These are phyloP conservation scores for Aspergillus sp. DNA, from an alignment of 2,329 filamentous ascomycete genomes.

Conservation along the genomic window DNA sequence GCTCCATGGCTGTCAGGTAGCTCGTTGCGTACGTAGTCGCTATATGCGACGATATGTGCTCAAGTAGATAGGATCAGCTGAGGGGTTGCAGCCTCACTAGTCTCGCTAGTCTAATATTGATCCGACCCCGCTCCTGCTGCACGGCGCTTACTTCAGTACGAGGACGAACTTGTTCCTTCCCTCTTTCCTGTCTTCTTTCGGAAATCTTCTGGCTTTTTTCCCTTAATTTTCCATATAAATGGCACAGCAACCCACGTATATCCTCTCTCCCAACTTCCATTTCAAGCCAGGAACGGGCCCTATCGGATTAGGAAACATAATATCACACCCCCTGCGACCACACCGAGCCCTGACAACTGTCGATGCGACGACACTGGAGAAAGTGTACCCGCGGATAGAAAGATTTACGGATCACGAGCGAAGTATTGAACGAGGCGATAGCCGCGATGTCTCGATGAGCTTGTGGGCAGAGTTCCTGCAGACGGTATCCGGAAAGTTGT, in stretches of 20 bases:
- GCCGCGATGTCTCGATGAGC: background rate
- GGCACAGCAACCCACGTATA: background rate
- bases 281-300: background rate
- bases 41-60: too few species aligned
- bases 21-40: too few species aligned
- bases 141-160: too few species aligned
- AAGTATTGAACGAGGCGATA: background rate
- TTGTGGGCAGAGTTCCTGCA: background rate
- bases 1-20: background rate
- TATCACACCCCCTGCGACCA: background rate
- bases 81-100: too few species aligned
- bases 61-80: too few species aligned
- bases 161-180: too few species aligned
- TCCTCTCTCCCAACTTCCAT: background rate
- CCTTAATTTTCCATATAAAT: background rate
- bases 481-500: background rate
- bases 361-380: background rate
- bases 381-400: background rate
- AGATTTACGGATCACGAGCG: background rate
- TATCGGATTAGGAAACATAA: background rate
- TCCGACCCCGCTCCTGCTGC: too few species aligned
- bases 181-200: too few species aligned
- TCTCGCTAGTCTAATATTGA: too few species aligned
- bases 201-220: too few species aligned
- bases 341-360: background rate